phyloP scores from a whole-genome alignment of 129 eudicot species.

The Dittrichia graveolens region DNA sequence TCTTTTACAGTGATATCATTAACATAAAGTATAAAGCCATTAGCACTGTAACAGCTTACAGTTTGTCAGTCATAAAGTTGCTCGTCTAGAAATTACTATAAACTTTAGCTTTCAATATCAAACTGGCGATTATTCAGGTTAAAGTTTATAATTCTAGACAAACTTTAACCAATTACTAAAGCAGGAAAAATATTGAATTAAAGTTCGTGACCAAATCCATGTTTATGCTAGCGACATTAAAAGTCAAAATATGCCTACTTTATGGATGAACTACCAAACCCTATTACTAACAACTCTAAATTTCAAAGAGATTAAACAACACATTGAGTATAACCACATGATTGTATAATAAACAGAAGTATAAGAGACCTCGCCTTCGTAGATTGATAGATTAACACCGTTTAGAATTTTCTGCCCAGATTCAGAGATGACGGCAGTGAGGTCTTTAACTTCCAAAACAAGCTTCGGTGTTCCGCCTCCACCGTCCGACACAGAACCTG shows the following conservation, averaged over 20 bases:
- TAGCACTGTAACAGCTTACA: not conserved
- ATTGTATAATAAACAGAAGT: not conserved
- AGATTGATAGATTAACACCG: constrained; percentile 84
- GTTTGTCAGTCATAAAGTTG: not conserved
- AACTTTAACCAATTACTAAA: not conserved
- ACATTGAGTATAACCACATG: not conserved
- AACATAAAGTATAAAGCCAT: not conserved
- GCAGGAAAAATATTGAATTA: not conserved
- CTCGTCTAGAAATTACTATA: not conserved
- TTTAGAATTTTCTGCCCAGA: constrained; percentile 68
- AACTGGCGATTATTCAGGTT: not conserved
- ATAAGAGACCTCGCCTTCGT: constrained; percentile 83
- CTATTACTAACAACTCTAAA: not conserved
- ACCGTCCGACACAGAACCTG: constrained; percentile 36
- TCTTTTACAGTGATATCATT: not conserved
- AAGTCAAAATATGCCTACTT: constrained; percentile 18
- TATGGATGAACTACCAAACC: constrained; percentile 1
- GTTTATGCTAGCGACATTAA: constrained; percentile 8
- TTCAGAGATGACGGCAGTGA: constrained; percentile 78
- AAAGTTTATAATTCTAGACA: not conserved
- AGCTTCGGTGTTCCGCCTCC: constrained; percentile 51
- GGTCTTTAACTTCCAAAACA: constrained; percentile 76
- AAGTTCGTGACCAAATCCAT: constrained; percentile 8
- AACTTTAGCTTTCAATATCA: constrained; percentile 8
- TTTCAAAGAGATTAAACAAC: not conserved